Percentiles rank a stretch among this genome's conserved stretches.
Conservation (phyloP, 345 rosid species). For the Toxicodendron radicans region DNA sequence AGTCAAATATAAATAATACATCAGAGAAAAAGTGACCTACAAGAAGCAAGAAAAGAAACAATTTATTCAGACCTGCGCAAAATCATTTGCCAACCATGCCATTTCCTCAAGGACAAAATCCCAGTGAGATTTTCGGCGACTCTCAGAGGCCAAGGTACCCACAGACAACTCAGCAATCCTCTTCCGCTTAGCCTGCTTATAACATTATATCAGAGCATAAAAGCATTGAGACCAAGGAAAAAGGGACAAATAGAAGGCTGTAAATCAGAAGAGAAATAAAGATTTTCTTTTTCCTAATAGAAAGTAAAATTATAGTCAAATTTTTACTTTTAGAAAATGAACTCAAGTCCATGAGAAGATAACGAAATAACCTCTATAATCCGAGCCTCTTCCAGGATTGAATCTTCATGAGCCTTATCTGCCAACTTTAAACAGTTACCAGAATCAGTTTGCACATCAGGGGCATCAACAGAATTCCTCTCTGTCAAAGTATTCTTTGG, state of each 20-base stretch:
- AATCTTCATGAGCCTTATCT: slow-evolving; percentile 73
- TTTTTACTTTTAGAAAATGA: not conserved
- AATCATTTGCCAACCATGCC: slow-evolving; percentile 99
- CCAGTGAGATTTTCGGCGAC: slow-evolving; percentile 73
- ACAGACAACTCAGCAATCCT: slow-evolving; percentile 86
- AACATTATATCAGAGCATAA: slow-evolving; percentile 25
- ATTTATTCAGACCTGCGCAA: slow-evolving; percentile 73
- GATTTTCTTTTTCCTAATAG: not conserved
- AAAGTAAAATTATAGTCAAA: not conserved
- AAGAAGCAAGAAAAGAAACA: not conserved
- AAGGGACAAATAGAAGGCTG: slow-evolving; percentile 15
- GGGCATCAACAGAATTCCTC: slow-evolving; percentile 31
- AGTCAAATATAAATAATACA: slow-evolving; percentile 11
- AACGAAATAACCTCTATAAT: slow-evolving; percentile 63
- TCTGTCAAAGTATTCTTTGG: slow-evolving; percentile 25
- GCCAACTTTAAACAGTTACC: slow-evolving; percentile 35
- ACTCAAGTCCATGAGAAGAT: not conserved
- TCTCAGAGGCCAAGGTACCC: slow-evolving; percentile 46
- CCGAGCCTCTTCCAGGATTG: slow-evolving; percentile 89
- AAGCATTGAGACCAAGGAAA: slow-evolving; percentile 20
- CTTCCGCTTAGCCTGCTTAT: slow-evolving; percentile 78
- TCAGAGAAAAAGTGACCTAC: slow-evolving; percentile 1
- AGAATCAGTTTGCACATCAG: slow-evolving; percentile 48
- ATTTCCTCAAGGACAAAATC: slow-evolving; percentile 99
- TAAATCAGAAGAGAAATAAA: slow-evolving; percentile 11